Evolutionary conservation across 192 early-diverging fungal species (phyloP), one percentile per base, ranked within the genome.

Genomic region (Coemansia sp.): DNA sequence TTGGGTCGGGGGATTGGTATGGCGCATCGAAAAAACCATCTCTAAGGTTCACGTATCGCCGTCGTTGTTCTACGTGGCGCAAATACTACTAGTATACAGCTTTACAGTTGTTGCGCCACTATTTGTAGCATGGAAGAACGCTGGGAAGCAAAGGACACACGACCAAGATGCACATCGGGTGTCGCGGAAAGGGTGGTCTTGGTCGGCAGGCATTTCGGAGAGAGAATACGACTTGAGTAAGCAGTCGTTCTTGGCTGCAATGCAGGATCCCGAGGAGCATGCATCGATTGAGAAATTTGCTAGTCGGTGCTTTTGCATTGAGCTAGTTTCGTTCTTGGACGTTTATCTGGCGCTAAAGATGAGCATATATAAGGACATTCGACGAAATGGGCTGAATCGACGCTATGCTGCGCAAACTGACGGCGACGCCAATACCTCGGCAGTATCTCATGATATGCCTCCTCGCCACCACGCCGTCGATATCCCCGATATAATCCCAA

Each of bases 291-390:
- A 70, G 29, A 27, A 3, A 3, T 66, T 62, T 63, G 73, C 73
- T 35, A 33, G 46, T 37, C 29, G 57, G n/a, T 75, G 73, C 48
- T 75, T 75, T 62, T 75, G 73, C 42, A 44, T 57, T 59, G 73
- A 75, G 59, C 67, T 75, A 29, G 36, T 75, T 0, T 62, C 46
- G 14, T 75, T 75, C 50, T 59, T 75, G 31, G 63, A 75, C 35
- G 59, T 69, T 3, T 66, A 66, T 27, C 11, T 66, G 27, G 66
- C 73, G 17, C 64, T 75, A 27, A 75, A 75, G 31, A 40, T 42
- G 36, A 59, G 41, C 36, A 64, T 70, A 4, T 64, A 70, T 31
- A 21, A 36, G 10, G 62, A 59, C 31, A 56, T 70, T 44, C 40
- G 39, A 31, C 53, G 24, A 42, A 1, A 59, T 24, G 56, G 41